Evolutionary conservation across 2,329 filamentous ascomycete genomes (phyloP).

Genomic region (Penicillium hordei): DNA sequence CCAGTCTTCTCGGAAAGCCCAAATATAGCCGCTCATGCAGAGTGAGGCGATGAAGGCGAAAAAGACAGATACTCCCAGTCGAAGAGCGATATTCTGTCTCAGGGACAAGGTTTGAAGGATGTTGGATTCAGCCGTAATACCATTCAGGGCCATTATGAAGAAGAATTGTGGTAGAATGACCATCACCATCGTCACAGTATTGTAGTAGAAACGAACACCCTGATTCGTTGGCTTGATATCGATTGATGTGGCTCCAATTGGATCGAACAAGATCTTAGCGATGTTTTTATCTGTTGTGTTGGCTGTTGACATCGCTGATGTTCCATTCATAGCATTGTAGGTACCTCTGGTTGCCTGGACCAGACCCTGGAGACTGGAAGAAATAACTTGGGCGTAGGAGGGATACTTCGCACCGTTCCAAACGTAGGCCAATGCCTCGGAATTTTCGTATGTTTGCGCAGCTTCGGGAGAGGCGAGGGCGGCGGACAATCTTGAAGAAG

Average conservation of each 20-base stretch:
- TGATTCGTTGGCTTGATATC: constrained; percentile 45
- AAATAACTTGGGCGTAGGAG: constrained; percentile 33
- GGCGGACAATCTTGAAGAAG: constrained; percentile 33
- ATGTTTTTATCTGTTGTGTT: constrained; percentile 26
- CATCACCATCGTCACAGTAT: constrained; percentile 45
- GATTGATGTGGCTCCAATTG: constrained; percentile 32
- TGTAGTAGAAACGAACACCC: constrained; percentile 44
- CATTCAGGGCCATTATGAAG: constrained; percentile 47
- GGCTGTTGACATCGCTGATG: constrained; percentile 22
- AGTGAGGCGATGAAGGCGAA: constrained; percentile 43
- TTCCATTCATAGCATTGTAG: constrained; percentile 38
- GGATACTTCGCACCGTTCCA: constrained; percentile 45
- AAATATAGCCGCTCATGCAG: constrained; percentile 42
- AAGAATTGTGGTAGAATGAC: constrained; percentile 49
- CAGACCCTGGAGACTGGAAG: constrained; percentile 32
- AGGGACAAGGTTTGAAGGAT: constrained; percentile 33
- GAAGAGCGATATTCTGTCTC: constrained; percentile 32
- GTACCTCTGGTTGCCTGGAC: constrained; percentile 29
- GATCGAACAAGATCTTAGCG: constrained; percentile 36
- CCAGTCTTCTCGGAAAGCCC: constrained; percentile 47
- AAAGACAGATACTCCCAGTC: constrained; percentile 31
- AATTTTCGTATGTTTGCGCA: constrained; percentile 29
- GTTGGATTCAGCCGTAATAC: constrained; percentile 36
- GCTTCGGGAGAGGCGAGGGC: constrained; percentile 33
- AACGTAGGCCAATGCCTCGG: constrained; percentile 35